phyloP scores from a whole-genome alignment of 2,329 filamentous ascomycete genomes.

The Chaetomium sp. region DNA sequence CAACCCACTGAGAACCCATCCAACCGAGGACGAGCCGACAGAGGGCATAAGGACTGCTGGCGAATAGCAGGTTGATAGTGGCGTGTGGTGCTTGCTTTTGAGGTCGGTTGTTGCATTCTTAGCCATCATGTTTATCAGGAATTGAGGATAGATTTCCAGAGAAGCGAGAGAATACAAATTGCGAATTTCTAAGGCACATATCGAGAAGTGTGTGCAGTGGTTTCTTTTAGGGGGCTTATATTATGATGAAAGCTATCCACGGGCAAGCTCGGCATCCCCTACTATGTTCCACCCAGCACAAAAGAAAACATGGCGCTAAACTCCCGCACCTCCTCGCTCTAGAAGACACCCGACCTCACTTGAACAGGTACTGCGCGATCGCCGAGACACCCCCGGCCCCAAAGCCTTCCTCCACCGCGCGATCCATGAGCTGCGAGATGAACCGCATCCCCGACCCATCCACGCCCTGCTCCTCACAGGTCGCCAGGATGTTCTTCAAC shows the following conservation, averaged over 20 bases:
- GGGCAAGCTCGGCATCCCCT: not conserved
- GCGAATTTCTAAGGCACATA: not conserved
- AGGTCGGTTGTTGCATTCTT: not conserved
- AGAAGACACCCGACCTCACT: not conserved
- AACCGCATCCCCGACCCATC: slow-evolving; percentile 23
- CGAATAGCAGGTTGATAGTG: not conserved
- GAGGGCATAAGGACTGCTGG: not conserved
- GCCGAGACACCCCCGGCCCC: slow-evolving; percentile 17
- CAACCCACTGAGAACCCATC: not conserved
- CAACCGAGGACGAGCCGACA: not conserved
- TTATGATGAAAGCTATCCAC: not conserved
- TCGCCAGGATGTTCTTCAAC: slow-evolving; percentile 33
- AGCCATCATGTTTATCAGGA: not conserved
- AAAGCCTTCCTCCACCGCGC: slow-evolving; percentile 22
- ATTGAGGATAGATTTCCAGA: not conserved
- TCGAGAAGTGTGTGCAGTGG: not conserved
- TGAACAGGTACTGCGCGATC: slow-evolving; percentile 17
- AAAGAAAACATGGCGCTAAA: not conserved
- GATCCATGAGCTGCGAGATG: slow-evolving; percentile 20
- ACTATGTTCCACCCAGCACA: not conserved
- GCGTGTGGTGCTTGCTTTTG: not conserved
- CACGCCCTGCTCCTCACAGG: slow-evolving; percentile 35
- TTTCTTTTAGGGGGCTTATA: not conserved
- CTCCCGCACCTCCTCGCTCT: not conserved
- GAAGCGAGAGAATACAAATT: not conserved